Conservation (phyloP, 805 yeast species). For the Pichia insulana region DNA sequence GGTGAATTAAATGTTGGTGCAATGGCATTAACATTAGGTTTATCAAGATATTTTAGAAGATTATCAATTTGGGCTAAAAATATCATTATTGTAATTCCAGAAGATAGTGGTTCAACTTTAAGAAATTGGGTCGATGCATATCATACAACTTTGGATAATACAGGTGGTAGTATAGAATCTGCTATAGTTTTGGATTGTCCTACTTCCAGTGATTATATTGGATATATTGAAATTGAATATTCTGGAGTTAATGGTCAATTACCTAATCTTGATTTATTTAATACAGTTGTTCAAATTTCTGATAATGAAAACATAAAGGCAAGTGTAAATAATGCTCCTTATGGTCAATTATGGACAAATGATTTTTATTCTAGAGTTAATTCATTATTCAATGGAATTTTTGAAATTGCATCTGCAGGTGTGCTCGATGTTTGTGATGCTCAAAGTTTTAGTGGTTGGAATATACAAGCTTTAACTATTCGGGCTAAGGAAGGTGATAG, state of each 20-base stretch:
- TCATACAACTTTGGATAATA: conserved; percentile 71
- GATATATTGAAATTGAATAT: conserved; percentile 64
- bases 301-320: conserved; percentile 69
- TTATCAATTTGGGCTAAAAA: conserved; percentile 96
- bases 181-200: conserved; percentile 82
- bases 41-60: conserved; percentile 71
- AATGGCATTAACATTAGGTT: conserved; percentile 56
- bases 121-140: conserved; percentile 92
- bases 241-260: conserved; percentile 93
- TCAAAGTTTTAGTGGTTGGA: conserved; percentile 94
- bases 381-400: conserved; percentile 57
- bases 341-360: conserved; percentile 36
- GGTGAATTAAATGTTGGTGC: conserved; percentile 71
- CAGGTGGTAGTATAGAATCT: conserved; percentile 91
- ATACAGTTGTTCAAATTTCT: conserved; percentile 66
- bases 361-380: conserved; percentile 48
- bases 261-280: conserved; percentile 86
- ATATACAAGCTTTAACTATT: conserved; percentile 81
- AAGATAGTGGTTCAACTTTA: conserved; percentile 57
- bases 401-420: conserved; percentile 64
- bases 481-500: conserved; percentile 49
- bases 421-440: conserved; percentile 48
- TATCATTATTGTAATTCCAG: conserved; percentile 76
- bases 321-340: conserved; percentile 53
- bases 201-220: conserved; percentile 52